Conservation (phyloP, 2,329 filamentous ascomycete genomes). For the Aspergillus neotritici region DNA sequence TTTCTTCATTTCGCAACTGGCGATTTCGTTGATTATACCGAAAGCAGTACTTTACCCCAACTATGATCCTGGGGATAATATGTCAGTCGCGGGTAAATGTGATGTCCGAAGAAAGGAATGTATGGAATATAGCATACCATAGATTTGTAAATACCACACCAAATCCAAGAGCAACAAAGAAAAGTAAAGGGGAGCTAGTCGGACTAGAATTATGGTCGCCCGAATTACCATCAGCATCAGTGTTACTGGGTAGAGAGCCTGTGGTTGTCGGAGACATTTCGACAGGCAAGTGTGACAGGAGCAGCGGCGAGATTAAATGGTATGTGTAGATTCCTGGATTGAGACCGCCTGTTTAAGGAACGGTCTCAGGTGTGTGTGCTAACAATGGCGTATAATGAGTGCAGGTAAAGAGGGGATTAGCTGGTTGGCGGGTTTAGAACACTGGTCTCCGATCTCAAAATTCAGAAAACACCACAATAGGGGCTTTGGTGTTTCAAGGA, state of each 20-base stretch:
- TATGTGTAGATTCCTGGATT: neutral
- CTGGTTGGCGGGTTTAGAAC: too few relatives aligned
- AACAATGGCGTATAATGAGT: too few relatives aligned
- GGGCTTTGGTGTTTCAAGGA: too few relatives aligned
- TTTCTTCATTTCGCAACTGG: conserved; percentile 66
- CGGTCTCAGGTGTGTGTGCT: too few relatives aligned
- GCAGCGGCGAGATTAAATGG: neutral
- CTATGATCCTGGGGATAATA: conserved; percentile 75
- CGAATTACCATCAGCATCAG: conserved; percentile 21
- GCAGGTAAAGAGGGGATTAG: too few relatives aligned
- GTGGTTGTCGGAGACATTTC: conserved; percentile 27
- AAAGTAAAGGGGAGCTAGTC: conserved; percentile 70
- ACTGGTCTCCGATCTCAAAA: too few relatives aligned
- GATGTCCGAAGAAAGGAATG: neutral
- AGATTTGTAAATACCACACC: conserved; percentile 98
- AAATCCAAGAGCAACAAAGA: conserved; percentile 94
- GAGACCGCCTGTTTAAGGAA: neutral
- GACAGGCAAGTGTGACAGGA: neutral
- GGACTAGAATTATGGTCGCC: conserved; percentile 42
- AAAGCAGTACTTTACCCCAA: conserved; percentile 99
- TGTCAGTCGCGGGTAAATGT: conserved; percentile 6
- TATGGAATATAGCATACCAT: conserved; percentile 59
- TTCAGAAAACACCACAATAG: too few relatives aligned
- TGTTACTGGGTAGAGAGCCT: conserved; percentile 21
- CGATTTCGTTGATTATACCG: conserved; percentile 94